Evolutionary conservation across 495 filamentous ascomycete species (phyloP), one percentile per base, ranked within the genome.

Genomic region (Coniosporium apollinis): DNA sequence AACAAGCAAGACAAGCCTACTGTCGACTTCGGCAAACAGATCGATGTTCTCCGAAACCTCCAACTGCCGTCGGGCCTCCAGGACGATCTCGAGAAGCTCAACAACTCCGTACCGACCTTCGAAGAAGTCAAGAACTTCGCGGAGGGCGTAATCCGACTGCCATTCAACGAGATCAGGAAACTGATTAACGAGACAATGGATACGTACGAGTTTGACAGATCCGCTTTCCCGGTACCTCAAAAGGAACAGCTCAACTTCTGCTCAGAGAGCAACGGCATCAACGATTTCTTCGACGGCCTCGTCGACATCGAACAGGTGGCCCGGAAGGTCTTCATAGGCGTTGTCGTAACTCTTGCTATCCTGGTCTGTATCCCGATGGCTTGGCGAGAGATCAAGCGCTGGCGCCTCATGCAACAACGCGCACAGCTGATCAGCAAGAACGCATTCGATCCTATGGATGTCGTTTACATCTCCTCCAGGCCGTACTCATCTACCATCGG

Each of bases 241-340:
- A 94, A 91, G 56, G 65, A 87, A 49, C 58, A 72, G 14, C 60
- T 97, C 24, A 74, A 69, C 5, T 97, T 97, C 62, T 97, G 89
- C 61, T 76, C 82, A 21, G 67, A 76, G 55, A 82, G 87, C 59
- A 69, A 76, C 36, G 74, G 68, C 15, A 82, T 97, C 64, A 74
- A 78, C 51, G 66, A 77, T 41, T 96, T 96, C 67, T 97, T 97
- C 55, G 60, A 76, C 17, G 64, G 61, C 1, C 63, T 94, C 0
- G 63, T 67, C 16, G 56, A 69, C 9, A 64, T 82, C 5, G 62
- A 69, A 0, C 41, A 60, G 24, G 67, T 59, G 0, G 79, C 82
- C 9, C 70, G 74, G 40, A 79, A 73, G 26, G 67, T 80, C 29
- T 82, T 89, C 48, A 72, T 89, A 33, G 69, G 66, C 13, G 67